Conservation (phyloP, 371 early-diverging fungal species). For the Circinella umbellata region DNA sequence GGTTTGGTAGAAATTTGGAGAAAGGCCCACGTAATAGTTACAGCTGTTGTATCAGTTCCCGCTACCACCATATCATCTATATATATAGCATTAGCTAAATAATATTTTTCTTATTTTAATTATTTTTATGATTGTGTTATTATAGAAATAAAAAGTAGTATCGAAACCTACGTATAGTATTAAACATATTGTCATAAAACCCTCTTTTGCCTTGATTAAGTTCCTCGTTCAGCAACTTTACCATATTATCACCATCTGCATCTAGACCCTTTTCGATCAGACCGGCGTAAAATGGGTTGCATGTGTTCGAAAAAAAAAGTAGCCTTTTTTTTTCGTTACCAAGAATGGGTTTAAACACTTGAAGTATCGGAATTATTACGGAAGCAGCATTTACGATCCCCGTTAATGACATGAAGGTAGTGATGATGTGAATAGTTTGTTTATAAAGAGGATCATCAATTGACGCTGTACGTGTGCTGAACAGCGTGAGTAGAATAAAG, state of each 20-base stretch:
- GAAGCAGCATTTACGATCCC: too few relatives aligned
- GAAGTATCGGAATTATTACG: background rate
- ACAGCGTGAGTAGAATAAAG: background rate
- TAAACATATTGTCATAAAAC: background rate
- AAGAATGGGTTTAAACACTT: background rate
- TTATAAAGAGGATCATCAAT: background rate
- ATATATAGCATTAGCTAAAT: too few relatives aligned
- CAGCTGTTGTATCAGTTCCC: conserved; percentile 18
- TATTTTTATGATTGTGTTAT: too few relatives aligned
- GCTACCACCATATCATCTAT: conserved; percentile 13
- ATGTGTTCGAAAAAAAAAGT: background rate
- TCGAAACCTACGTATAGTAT: background rate
- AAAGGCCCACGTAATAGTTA: conserved; percentile 18
- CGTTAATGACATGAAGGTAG: background rate
- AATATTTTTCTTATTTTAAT: too few relatives aligned
- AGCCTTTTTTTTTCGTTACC: background rate
- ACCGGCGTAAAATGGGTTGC: background rate
- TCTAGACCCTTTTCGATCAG: background rate
- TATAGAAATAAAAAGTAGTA: too few relatives aligned
- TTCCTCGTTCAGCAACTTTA: background rate
- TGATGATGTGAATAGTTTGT: background rate
- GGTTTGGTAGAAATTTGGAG: conserved; percentile 15
- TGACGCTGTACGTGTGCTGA: conserved; percentile 3
- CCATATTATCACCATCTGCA: background rate
- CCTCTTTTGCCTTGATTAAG: conserved; percentile 9